A percentile compares a stretch with the other conserved stretches of the same genome.
phyloP scores from a whole-genome alignment of 1,139 yeast species.

The Yamadazyma sp. region DNA sequence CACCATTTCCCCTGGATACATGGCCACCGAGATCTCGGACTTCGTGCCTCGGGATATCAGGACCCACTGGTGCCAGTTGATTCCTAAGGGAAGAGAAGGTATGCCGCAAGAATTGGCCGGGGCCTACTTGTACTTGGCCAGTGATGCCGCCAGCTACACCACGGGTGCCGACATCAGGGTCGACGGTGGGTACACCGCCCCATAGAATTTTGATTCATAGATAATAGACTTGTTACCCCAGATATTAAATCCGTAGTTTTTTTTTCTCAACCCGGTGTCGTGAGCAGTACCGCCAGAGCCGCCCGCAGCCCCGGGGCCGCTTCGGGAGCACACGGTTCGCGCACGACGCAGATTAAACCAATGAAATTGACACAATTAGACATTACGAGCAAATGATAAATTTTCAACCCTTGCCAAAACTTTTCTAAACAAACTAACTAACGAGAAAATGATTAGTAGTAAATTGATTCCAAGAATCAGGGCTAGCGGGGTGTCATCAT shows the following conservation, averaged over 20 bases:
- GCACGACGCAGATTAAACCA: constrained; percentile 6
- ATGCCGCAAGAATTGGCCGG: constrained; percentile 42
- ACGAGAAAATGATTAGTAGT: constrained; percentile 9
- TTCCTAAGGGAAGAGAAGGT: constrained; percentile 44
- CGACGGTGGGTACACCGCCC: constrained; percentile 47
- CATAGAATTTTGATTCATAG: constrained; percentile 8
- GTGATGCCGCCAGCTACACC: constrained; percentile 43
- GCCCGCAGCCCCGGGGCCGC: background rate
- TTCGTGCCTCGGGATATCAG: constrained; percentile 38
- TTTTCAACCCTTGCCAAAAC: constrained; percentile 2
- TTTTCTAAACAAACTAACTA: background rate
- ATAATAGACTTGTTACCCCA: constrained; percentile 1
- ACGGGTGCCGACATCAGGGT: constrained; percentile 49
- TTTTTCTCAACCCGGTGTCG: too few species aligned
- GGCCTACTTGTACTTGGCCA: constrained; percentile 43
- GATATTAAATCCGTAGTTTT: background rate
- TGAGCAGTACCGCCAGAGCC: background rate
- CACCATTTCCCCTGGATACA: constrained; percentile 59
- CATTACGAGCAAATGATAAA: background rate
- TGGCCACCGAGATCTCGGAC: constrained; percentile 53
- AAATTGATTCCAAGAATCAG: constrained; percentile 2
- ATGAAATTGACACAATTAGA: constrained; percentile 6
- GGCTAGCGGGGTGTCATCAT: constrained; percentile 1
- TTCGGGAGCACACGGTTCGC: background rate
- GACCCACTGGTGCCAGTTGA: constrained; percentile 36